A percentile compares a stretch with the other conserved stretches of the same genome.
Evolutionary conservation across 2,329 filamentous ascomycete species (phyloP).

Genomic region (Fusarium pseudocircinatum): DNA sequence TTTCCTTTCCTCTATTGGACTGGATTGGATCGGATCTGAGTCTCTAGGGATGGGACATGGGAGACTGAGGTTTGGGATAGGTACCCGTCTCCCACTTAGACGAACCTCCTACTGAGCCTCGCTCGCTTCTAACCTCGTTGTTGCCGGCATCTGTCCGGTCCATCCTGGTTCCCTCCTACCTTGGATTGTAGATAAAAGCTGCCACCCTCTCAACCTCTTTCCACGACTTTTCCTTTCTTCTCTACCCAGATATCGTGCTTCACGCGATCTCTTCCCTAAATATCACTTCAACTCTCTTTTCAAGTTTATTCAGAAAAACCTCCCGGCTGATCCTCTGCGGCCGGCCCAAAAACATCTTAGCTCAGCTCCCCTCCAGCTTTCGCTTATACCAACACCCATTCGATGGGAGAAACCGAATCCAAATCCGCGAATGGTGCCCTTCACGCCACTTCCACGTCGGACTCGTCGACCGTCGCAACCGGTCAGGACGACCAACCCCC

Average conservation of each 20-base stretch:
- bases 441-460: slow-evolving; percentile 51
- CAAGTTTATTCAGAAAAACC: background rate
- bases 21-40: background rate
- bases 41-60: background rate
- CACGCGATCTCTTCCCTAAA: slow-evolving; percentile 28
- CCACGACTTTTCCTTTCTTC: slow-evolving; percentile 18
- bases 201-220: slow-evolving; percentile 13
- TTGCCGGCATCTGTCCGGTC: slow-evolving; percentile 21
- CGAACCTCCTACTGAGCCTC: slow-evolving; percentile 6
- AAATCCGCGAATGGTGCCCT: slow-evolving; percentile 54
- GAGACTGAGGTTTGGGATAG: slow-evolving; percentile 23
- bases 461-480: slow-evolving; percentile 49
- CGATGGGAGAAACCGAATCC: slow-evolving; percentile 54
- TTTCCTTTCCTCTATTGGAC: background rate
- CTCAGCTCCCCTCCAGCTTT: slow-evolving; percentile 19
- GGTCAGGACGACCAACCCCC: slow-evolving; percentile 52
- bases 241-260: slow-evolving; percentile 36
- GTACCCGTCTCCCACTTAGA: slow-evolving; percentile 4
- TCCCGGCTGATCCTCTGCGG: slow-evolving; percentile 22
- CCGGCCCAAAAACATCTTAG: background rate
- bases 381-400: slow-evolving; percentile 47
- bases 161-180: slow-evolving; percentile 16
- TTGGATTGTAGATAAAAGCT: slow-evolving; percentile 35
- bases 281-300: background rate
- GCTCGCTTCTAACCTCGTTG: slow-evolving; percentile 15